Conservation (phyloP, 148 eudicot species). For the Arbutus unedo region DNA sequence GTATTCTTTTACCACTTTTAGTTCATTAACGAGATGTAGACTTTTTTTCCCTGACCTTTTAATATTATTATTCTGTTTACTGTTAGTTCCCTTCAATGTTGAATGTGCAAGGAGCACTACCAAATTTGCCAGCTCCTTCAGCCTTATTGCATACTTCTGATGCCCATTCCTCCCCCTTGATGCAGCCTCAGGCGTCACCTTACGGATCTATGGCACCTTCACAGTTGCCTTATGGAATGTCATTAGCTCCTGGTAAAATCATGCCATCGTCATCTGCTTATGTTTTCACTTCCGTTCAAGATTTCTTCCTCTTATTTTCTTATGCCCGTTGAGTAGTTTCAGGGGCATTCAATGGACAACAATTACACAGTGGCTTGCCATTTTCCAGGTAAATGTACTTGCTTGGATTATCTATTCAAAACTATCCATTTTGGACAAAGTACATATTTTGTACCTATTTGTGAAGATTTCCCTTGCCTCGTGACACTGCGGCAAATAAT, state of each 20-base stretch:
- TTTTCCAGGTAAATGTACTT: constrained; percentile 35
- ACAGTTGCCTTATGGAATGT: constrained; percentile 26
- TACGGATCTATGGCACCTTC: constrained; percentile 22
- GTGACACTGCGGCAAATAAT: background rate
- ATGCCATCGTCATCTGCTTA: background rate
- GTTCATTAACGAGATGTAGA: background rate
- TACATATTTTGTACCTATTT: background rate
- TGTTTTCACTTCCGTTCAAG: background rate
- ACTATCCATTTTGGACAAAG: background rate
- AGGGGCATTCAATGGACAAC: constrained; percentile 51
- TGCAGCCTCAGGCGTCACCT: constrained; percentile 33
- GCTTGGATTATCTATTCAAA: background rate
- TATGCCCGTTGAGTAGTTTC: constrained; percentile 19
- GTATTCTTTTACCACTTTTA: background rate
- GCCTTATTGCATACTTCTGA: constrained; percentile 12
- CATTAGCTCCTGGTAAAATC: constrained; percentile 26
- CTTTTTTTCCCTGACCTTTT: background rate
- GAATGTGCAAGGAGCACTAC: constrained; percentile 43
- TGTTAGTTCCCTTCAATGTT: constrained; percentile 45
- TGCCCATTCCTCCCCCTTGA: constrained; percentile 16
- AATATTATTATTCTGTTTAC: background rate
- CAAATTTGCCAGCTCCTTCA: constrained; percentile 33
- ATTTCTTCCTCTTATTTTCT: background rate
- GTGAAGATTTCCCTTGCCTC: background rate
- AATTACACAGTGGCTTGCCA: constrained; percentile 30